Evolutionary conservation across 139 green algal species (phyloP), one percentile per base, ranked within the genome.

Genomic region (Ulvella scutata): DNA sequence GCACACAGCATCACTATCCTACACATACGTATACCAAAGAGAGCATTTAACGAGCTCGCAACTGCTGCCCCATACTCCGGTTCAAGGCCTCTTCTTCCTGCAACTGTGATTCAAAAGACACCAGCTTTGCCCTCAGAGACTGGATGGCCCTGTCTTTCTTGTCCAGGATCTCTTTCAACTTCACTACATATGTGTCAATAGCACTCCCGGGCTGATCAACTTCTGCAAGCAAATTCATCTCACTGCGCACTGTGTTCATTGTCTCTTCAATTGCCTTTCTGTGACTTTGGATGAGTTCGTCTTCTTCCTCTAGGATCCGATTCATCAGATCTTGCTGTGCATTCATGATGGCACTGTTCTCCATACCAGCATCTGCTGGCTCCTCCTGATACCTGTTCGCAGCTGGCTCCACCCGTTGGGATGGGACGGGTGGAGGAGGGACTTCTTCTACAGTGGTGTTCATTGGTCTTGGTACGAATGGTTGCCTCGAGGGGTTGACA

Each of bases 251-350:
- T 7, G 90, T 72, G n/a, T 91, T 86, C 91, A 96, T 96, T 17
- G 84, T 88, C 60, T 90, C 84, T 78, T 97, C 92, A 35, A 97
- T 93, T 75, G 93, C 86, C 76, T 82, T 74, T 13, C 92, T 82
- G 83, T 98, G 93, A 26, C 87, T 84, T 3, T 84, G 85, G 60
- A 97, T 92, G 35, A 98, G 85, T 43, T 91, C 84, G 75, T 97
- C 92, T 79, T 97, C 92, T 43, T 94, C 90, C 74, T 92, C 81
- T 62, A 93, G 78, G 33, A 97, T 92, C 72, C 75, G 80, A 51
- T 93, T 85, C 85, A 96, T 89, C 43, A 93, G 77, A 35, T 88
- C 81, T 34, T 85, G 83, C 33, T 80, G 78, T 37, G 76, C 75
- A n/a, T 61, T 72, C 4, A 77, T 3, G 43, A 87, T 28, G 74